Conservation (phyloP, 2,329 filamentous ascomycete species). For the Coniochaeta sp. region DNA sequence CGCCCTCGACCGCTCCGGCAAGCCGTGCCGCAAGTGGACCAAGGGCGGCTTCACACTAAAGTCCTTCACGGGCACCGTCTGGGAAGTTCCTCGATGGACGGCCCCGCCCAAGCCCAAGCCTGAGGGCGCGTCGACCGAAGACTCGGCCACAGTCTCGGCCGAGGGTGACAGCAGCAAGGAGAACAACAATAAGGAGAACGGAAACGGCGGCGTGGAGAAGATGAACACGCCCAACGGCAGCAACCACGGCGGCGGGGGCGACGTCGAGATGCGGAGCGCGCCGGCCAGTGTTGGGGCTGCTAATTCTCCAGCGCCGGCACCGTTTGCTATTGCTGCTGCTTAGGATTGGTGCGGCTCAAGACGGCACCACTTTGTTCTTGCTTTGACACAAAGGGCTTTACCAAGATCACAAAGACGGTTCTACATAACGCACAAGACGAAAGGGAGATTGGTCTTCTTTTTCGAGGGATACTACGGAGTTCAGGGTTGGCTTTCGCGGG, state of each 20-base stretch:
- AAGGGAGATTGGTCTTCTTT: background rate
- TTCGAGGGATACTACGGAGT: background rate
- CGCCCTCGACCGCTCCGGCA: slow-evolving; percentile 84
- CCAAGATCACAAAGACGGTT: no score
- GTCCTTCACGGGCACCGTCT: slow-evolving; percentile 83
- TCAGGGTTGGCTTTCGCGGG: background rate
- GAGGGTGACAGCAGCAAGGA: slow-evolving; percentile 47
- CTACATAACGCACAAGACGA: no score
- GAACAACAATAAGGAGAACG: slow-evolving; percentile 52
- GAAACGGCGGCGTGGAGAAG: slow-evolving; percentile 34
- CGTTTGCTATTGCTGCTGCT: slow-evolving; percentile 35
- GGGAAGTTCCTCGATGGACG: slow-evolving; percentile 78
- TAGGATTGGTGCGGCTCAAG: no score
- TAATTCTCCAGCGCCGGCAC: slow-evolving; percentile 41
- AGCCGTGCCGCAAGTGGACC: slow-evolving; percentile 87
- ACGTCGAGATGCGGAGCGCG: slow-evolving; percentile 46
- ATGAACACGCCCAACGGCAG: slow-evolving; percentile 19
- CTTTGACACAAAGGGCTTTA: no score
- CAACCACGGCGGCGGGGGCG: slow-evolving; percentile 28
- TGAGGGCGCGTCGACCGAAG: slow-evolving; percentile 39
- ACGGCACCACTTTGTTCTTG: slow-evolving; percentile 8
- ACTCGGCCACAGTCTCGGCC: slow-evolving; percentile 35
- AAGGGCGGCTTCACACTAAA: slow-evolving; percentile 78
- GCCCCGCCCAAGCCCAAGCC: slow-evolving; percentile 55
- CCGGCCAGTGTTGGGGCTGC: slow-evolving; percentile 41